Evolutionary conservation across 495 filamentous ascomycete genomes (phyloP).

Genomic region (Penicillium coffeae): DNA sequence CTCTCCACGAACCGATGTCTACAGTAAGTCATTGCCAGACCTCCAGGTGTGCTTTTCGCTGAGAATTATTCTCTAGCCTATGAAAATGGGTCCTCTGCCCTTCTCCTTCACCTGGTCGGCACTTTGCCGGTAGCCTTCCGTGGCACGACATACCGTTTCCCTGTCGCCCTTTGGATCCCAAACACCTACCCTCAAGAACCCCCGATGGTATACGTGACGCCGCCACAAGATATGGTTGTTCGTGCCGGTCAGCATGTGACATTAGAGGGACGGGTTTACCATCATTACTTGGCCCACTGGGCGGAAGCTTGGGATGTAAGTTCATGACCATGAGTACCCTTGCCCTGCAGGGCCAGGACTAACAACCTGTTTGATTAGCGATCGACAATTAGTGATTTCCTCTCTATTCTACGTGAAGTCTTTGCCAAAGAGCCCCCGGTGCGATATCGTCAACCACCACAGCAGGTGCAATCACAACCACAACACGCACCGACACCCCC

Average conservation of each 20-base stretch:
- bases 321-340: constrained; percentile 11
- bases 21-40: constrained; percentile 80
- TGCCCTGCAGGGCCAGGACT: neutral
- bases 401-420: constrained; percentile 77
- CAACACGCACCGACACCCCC: constrained; percentile 48
- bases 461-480: constrained; percentile 29
- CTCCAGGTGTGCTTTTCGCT: neutral
- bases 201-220: constrained; percentile 83
- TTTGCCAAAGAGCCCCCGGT: constrained; percentile 96
- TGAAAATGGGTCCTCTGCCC: constrained; percentile 80
- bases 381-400: constrained; percentile 74
- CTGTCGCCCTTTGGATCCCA: constrained; percentile 92
- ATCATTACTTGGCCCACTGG: constrained; percentile 93
- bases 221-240: constrained; percentile 83
- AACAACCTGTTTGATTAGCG: constrained; percentile 37
- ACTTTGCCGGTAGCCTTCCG: constrained; percentile 86
- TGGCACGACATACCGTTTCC: constrained; percentile 85
- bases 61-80: constrained; percentile 60
- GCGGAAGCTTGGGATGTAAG: constrained; percentile 84
- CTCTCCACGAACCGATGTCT: constrained; percentile 89
- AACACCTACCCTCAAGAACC: constrained; percentile 83
- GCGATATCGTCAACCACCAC: constrained; percentile 58
- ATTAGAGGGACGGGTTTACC: constrained; percentile 89
- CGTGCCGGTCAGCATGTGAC: constrained; percentile 92
- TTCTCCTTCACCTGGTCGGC: constrained; percentile 81